Conservation (phyloP, 1,284 basidiomycete genomes). For the Tilletia indica region DNA sequence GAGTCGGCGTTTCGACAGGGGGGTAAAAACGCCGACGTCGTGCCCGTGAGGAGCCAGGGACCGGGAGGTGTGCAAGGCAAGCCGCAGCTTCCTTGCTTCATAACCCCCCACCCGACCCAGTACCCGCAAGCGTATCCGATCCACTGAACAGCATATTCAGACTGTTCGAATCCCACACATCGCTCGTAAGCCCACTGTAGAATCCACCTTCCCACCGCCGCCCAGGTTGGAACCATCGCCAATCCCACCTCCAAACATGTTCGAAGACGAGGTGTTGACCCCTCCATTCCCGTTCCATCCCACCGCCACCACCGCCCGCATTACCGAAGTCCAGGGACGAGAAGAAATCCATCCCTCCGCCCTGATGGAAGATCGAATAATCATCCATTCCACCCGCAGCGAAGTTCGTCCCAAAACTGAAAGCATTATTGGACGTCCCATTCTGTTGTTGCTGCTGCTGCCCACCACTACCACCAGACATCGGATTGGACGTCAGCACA, state of each 20-base stretch:
- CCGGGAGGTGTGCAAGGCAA: too few relatives aligned
- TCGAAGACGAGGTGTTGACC: neutral
- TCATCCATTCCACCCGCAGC: conserved; percentile 1
- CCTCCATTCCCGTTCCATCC: too few relatives aligned
- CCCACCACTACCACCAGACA: neutral
- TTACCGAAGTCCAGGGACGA: neutral
- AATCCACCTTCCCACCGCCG: neutral
- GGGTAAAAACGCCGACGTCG: too few relatives aligned
- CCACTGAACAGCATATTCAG: conserved; percentile 7
- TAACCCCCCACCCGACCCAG: neutral
- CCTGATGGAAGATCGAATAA: conserved; percentile 9
- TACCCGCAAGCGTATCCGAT: neutral
- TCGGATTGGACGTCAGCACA: too few relatives aligned
- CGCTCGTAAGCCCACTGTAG: neutral
- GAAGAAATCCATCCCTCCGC: conserved; percentile 1
- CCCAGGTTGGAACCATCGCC: neutral
- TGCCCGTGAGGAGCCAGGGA: too few relatives aligned
- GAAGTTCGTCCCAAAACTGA: neutral
- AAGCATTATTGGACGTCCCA: neutral
- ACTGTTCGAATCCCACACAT: conserved; percentile 10
- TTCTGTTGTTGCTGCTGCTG: neutral
- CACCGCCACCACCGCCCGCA: neutral
- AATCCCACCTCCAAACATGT: neutral
- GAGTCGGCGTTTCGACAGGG: too few relatives aligned
- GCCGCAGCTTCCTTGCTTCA: neutral